Conservation (phyloP, 352 stramenopile species). For the Aphanomyces stellatus region DNA sequence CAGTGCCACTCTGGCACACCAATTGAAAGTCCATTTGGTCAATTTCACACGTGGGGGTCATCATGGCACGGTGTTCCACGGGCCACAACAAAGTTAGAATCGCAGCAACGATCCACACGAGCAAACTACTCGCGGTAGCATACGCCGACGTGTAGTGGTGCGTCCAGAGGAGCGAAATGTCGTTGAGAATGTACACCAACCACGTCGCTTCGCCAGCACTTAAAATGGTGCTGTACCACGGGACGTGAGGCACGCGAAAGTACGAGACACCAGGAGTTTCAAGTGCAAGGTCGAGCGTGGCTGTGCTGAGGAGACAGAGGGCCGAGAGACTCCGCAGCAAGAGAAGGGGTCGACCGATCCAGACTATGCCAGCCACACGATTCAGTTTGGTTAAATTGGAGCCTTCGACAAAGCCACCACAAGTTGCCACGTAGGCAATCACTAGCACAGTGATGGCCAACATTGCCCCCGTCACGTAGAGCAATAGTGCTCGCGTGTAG, state of each 20-base stretch:
- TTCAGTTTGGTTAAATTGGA: too few relatives aligned
- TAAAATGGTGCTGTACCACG: neutral
- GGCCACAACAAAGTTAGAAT: neutral
- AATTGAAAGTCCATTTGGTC: neutral
- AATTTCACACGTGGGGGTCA: neutral
- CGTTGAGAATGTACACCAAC: conserved; percentile 4
- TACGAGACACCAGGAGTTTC: neutral
- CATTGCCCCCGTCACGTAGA: neutral
- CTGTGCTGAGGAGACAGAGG: neutral
- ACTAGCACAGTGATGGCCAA: neutral
- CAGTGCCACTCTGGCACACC: neutral
- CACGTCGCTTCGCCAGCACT: neutral
- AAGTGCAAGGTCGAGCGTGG: neutral
- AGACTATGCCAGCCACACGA: neutral
- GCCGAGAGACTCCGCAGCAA: neutral
- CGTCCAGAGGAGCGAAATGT: neutral
- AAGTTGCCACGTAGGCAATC: neutral
- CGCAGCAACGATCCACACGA: conserved; percentile 2
- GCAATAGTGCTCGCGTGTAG: neutral
- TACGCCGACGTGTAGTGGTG: neutral
- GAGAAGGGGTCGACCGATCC: neutral
- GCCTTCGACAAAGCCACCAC: neutral
- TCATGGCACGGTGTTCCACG: neutral
- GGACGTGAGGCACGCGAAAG: neutral
- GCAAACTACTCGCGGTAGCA: neutral